Evolutionary conservation across 2,329 filamentous ascomycete genomes (phyloP).

Genomic region (Penicillium brevicompactum): DNA sequence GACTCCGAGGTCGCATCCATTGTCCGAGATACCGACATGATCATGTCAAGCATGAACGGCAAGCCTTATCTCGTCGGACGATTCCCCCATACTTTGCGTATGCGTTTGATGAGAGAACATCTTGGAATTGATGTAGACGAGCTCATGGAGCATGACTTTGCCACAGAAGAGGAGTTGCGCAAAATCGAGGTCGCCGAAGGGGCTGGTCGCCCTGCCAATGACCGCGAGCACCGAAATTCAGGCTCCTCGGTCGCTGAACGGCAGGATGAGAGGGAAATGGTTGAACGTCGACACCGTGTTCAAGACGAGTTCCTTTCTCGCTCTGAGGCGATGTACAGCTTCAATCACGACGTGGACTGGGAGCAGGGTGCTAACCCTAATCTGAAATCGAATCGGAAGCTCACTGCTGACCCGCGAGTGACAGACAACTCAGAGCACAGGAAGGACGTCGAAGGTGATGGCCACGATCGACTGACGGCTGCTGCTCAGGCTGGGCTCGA

Average conservation of each 20-base stretch:
- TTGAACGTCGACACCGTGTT: slow-evolving; percentile 46
- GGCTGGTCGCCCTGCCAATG: slow-evolving; percentile 22
- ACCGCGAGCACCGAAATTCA: slow-evolving; percentile 27
- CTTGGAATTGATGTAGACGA: slow-evolving; percentile 93
- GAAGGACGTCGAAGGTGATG: slow-evolving; percentile 77
- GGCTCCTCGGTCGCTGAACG: slow-evolving; percentile 39
- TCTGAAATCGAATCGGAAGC: slow-evolving; percentile 56
- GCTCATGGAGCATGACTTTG: slow-evolving; percentile 76
- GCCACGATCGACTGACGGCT: slow-evolving; percentile 72
- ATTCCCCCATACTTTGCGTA: slow-evolving; percentile 88
- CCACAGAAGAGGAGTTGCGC: slow-evolving; percentile 64
- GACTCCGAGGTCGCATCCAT: slow-evolving; percentile 92
- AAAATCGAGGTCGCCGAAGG: slow-evolving; percentile 62
- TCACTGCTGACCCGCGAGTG: slow-evolving; percentile 61
- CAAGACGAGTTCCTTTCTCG: slow-evolving; percentile 61
- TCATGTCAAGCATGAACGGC: slow-evolving; percentile 88
- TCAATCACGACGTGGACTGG: slow-evolving; percentile 74
- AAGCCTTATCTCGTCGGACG: slow-evolving; percentile 85
- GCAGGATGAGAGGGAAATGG: slow-evolving; percentile 44
- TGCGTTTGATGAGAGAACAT: slow-evolving; percentile 95
- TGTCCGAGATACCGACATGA: slow-evolving; percentile 89
- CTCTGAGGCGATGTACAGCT: slow-evolving; percentile 63
- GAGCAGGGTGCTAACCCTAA: slow-evolving; percentile 61
- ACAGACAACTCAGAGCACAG: slow-evolving; percentile 64
- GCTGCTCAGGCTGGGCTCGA: slow-evolving; percentile 64